A percentile compares a stretch with the other conserved stretches of the same genome.
phyloP scores from a whole-genome alignment of 2,329 filamentous ascomycete species.

The Alternaria alternata region DNA sequence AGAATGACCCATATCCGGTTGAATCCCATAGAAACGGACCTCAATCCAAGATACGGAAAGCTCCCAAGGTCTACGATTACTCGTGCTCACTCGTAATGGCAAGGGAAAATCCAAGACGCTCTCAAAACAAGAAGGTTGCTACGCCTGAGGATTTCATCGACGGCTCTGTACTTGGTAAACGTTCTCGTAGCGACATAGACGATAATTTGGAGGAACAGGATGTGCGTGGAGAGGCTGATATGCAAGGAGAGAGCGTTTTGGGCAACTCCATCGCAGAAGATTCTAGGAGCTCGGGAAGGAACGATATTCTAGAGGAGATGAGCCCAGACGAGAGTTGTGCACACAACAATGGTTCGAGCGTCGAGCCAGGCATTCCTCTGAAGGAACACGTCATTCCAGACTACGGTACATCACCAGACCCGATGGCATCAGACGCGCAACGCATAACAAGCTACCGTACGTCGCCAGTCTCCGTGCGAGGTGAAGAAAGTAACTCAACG shows the following conservation, averaged over 20 bases:
- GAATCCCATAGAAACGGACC: background rate
- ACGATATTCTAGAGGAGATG: rapidly evolving
- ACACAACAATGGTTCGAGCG: rapidly evolving
- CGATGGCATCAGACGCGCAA: rapidly evolving
- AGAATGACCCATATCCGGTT: background rate
- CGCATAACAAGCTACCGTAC: background rate
- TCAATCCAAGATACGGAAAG: background rate
- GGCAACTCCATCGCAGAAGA: background rate
- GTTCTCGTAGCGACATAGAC: background rate
- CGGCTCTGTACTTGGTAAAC: background rate
- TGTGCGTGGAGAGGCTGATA: background rate
- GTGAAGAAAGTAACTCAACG: background rate
- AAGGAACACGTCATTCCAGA: background rate
- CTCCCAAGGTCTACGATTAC: background rate
- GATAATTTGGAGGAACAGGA: no score
- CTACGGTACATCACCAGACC: background rate
- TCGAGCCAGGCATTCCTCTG: background rate
- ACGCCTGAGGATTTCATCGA: no score
- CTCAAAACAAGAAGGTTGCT: background rate
- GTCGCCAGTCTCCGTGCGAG: rapidly evolving
- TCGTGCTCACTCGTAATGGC: background rate
- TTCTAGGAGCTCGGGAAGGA: background rate
- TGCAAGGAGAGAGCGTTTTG: rapidly evolving
- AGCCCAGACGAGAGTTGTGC: background rate
- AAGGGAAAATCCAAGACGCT: background rate